phyloP scores from a whole-genome alignment of 1,284 basidiomycete genomes.

The Malassezia japonica region DNA sequence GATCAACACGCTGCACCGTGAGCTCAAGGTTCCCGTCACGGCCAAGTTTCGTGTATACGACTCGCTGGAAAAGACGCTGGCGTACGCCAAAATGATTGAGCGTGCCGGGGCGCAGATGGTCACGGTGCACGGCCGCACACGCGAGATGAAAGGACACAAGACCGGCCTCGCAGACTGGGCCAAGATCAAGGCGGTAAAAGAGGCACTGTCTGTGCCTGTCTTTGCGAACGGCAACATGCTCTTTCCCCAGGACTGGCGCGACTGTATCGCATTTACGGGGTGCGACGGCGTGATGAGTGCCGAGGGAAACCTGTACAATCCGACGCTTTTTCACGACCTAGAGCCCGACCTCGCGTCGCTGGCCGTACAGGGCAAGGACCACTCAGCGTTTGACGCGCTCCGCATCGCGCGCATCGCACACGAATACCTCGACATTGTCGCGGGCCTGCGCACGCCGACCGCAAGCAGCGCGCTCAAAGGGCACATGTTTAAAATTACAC shows the following conservation, averaged over 20 bases:
- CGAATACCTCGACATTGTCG: slow-evolving; percentile 78
- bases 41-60: slow-evolving; percentile 92
- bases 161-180: slow-evolving; percentile 66
- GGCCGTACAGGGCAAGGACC: not conserved
- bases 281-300: slow-evolving; percentile 90
- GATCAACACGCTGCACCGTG: slow-evolving; percentile 55
- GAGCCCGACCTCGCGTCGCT: slow-evolving; percentile 8
- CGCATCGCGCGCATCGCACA: slow-evolving; percentile 61
- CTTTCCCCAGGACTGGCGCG: slow-evolving; percentile 66
- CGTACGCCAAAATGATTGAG: slow-evolving; percentile 90
- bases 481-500: slow-evolving; percentile 84
- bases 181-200: slow-evolving; percentile 76
- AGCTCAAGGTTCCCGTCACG: slow-evolving; percentile 79
- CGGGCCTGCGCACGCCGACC: slow-evolving; percentile 63
- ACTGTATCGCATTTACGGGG: slow-evolving; percentile 69
- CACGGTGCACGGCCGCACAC: slow-evolving; percentile 79
- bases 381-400: slow-evolving; percentile 8
- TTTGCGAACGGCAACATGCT: slow-evolving; percentile 97
- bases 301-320: slow-evolving; percentile 90
- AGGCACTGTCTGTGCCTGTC: slow-evolving; percentile 79
- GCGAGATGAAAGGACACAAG: slow-evolving; percentile 78
- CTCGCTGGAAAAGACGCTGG: slow-evolving; percentile 72
- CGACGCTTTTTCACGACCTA: slow-evolving; percentile 60
- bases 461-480: slow-evolving; percentile 70
- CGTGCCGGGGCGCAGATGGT: slow-evolving; percentile 87